Evolutionary conservation across 768 basidiomycete species (phyloP), one percentile per base, ranked within the genome.

Genomic region (Xanthoconium purpureum): DNA sequence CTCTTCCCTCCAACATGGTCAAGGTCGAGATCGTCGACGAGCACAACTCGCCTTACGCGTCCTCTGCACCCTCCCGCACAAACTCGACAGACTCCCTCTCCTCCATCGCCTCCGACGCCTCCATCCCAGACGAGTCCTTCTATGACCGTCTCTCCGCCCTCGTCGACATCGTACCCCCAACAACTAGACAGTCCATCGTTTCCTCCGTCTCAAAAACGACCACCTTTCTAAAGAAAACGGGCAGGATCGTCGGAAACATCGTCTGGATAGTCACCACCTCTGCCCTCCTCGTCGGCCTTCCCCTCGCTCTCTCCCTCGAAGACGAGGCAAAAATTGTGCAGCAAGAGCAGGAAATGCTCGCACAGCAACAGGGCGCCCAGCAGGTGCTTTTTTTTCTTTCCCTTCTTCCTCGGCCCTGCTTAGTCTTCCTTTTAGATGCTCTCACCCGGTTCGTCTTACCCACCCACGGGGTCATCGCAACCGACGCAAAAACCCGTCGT

Each of bases 251-350:
- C 35, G 96, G 97, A 14, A 94, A 89, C 71, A 74, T 94, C 63
- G 90, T 95, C 54, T 99, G 97, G 97, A 81, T 97, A 59, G 78
- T 98, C 68, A 94, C 92, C 52, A 98, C 96, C 10, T 91, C 89
- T 43, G 94, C 95, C 1, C 78, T 99, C 52, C 84, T 99, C 61
- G 88, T 99, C 48, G 97, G 92, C 14, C 79, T 99, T 38, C 97
- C 97, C 35, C 80, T 98, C 59, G 94, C 95, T 6, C 80, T 98
- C 63, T 88, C 86, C 58, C 79, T 98, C 64, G 97, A 99, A 75
- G 96, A 97, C 74, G 97, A 99, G 77, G 89, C 91, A 52, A 94
- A 94, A 75, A 83, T 96, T 55, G 88, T 94, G 12, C 86, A 88
- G 46, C 94, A 98, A 75, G 97, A 98, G 74, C 87, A 90, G 75